phyloP scores from a whole-genome alignment of 2,329 filamentous ascomycete genomes.

The Sclerotinia borealis region DNA sequence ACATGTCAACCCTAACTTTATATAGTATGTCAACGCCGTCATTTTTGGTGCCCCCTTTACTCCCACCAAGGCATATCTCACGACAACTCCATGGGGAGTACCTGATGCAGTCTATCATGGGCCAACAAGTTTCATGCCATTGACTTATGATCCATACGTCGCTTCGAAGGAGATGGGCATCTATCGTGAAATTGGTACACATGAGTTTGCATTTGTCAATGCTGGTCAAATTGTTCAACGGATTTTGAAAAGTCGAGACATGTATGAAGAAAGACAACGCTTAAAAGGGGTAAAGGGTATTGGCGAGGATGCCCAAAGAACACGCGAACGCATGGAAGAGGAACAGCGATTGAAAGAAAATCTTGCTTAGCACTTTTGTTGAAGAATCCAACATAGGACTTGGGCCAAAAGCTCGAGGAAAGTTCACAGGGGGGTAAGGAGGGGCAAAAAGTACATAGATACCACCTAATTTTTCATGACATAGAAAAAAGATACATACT shows the following conservation, averaged over 20 bases:
- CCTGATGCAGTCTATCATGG: conserved; percentile 89
- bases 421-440: neutral
- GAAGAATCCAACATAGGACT: neutral
- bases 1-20: conserved; percentile 4
- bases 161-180: conserved; percentile 78
- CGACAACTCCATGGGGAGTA: conserved; percentile 63
- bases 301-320: conserved; percentile 60
- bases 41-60: conserved; percentile 88
- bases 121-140: conserved; percentile 68
- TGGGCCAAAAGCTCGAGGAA: neutral
- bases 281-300: conserved; percentile 83
- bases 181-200: conserved; percentile 69
- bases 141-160: conserved; percentile 73
- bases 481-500: too few relatives aligned
- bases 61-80: conserved; percentile 73
- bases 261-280: conserved; percentile 87
- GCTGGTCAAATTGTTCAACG: conserved; percentile 85
- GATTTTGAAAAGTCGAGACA: conserved; percentile 78
- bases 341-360: conserved; percentile 27
- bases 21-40: conserved; percentile 76
- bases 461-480: conserved; percentile 4
- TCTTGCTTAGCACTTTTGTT: neutral
- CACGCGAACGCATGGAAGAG: conserved; percentile 55
- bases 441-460: neutral
- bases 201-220: conserved; percentile 82